Conservation (phyloP, 805 yeast genomes). For the Yarrowia sp. region DNA sequence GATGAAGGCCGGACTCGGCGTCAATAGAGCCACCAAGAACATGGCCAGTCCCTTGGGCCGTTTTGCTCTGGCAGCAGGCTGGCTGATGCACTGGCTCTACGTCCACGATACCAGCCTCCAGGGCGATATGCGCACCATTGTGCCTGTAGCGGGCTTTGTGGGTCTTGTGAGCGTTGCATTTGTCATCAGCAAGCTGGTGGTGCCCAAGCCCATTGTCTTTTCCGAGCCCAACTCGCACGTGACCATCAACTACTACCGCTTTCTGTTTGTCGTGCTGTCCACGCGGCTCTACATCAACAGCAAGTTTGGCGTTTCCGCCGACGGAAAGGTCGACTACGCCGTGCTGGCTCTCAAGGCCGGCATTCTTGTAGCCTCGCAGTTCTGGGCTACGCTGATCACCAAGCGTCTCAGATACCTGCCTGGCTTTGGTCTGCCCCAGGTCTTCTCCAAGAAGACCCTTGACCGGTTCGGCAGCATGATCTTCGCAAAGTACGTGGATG, state of each 20-base stretch:
- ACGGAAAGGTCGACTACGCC: background rate
- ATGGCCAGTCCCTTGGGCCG: constrained; percentile 17
- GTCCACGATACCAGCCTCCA: background rate
- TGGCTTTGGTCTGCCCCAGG: constrained; percentile 17
- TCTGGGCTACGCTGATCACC: background rate
- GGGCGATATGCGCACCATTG: background rate
- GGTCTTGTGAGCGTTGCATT: background rate
- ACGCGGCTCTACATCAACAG: background rate
- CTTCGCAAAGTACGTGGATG: constrained; percentile 3
- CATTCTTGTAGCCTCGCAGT: background rate
- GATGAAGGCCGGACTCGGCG: constrained; percentile 20
- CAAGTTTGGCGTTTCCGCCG: background rate
- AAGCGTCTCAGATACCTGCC: background rate
- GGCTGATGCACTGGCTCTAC: constrained; percentile 20
- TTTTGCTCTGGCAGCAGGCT: background rate
- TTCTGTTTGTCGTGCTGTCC: background rate
- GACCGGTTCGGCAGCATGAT: constrained; percentile 16
- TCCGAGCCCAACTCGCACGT: constrained; percentile 21
- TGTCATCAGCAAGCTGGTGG: background rate
- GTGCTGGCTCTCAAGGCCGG: background rate
- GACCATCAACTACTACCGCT: background rate
- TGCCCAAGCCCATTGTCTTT: background rate
- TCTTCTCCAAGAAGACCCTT: background rate
- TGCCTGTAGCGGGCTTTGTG: background rate
- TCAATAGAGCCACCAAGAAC: constrained; percentile 8